phyloP scores from a whole-genome alignment of 257 asterid genomes.

The Osmanthus fragrans region DNA sequence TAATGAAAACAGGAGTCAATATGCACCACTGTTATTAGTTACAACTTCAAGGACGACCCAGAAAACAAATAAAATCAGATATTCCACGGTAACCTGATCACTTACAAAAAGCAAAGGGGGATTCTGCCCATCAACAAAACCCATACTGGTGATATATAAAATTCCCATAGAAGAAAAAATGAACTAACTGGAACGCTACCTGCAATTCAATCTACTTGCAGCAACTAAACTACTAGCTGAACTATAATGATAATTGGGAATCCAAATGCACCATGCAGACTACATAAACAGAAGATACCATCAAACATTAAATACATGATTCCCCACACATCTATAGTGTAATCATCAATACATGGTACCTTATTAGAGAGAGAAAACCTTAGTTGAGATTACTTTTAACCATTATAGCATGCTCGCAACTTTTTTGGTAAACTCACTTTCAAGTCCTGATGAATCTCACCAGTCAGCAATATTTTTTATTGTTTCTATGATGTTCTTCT shows the following conservation, averaged over 20 bases:
- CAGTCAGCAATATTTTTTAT: not conserved
- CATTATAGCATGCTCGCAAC: conserved; percentile 1
- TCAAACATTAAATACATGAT: not conserved
- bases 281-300: not conserved
- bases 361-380: not conserved
- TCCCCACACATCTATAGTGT: not conserved
- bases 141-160: not conserved
- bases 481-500: not conserved
- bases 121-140: not conserved
- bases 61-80: not conserved
- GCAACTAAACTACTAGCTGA: conserved; percentile 3
- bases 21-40: not conserved
- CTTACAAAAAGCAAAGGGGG: not conserved
- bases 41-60: conserved; percentile 16
- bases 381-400: conserved; percentile 3
- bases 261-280: not conserved
- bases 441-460: conserved; percentile 1
- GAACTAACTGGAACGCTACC: not conserved
- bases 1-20: not conserved
- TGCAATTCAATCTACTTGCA: not conserved
- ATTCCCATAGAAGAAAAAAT: not conserved
- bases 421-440: not conserved
- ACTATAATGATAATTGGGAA: not conserved
- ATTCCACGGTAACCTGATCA: not conserved
- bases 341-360: not conserved